These are phyloP conservation scores for Tubosaeta brunneosetosa DNA, from an alignment of 768 basidiomycete genomes.

Conservation along the genomic window DNA sequence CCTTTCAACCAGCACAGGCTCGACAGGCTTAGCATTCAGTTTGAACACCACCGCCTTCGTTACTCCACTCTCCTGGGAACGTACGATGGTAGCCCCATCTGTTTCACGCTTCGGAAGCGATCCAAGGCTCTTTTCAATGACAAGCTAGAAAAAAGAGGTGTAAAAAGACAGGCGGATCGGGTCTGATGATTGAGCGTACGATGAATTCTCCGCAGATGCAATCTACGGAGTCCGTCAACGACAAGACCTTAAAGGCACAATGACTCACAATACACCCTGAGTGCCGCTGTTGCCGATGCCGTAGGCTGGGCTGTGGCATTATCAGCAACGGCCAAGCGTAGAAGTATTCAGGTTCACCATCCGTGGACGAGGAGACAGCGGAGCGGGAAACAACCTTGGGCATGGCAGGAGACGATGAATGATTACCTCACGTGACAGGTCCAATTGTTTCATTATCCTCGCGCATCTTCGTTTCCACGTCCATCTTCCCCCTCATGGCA, in stretches of 20 bases:
- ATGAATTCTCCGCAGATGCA: slow-evolving; percentile 88
- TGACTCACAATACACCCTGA: slow-evolving; percentile 76
- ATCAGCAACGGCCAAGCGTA: not conserved
- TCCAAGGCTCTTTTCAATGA: slow-evolving; percentile 71
- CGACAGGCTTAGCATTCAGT: slow-evolving; percentile 66
- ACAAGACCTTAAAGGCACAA: slow-evolving; percentile 3
- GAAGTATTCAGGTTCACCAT: slow-evolving; percentile 46
- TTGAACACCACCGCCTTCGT: slow-evolving; percentile 76
- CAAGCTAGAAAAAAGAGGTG: slow-evolving; percentile 47
- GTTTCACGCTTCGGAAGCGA: slow-evolving; percentile 67
- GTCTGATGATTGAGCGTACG: slow-evolving; percentile 40
- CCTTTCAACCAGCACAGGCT: slow-evolving; percentile 78
- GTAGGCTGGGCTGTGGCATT: slow-evolving; percentile 62
- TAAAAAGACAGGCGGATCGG: not conserved
- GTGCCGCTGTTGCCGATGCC: slow-evolving; percentile 68
- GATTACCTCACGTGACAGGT: slow-evolving; percentile 25
- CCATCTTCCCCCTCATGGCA: slow-evolving; percentile 50
- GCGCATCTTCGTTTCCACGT: slow-evolving; percentile 18
- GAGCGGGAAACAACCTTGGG: slow-evolving; percentile 91
- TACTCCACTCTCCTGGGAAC: slow-evolving; percentile 58
- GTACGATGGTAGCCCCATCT: slow-evolving; percentile 77
- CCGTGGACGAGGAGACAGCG: slow-evolving; percentile 82
- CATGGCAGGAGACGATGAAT: slow-evolving; percentile 43
- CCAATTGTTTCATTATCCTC: slow-evolving; percentile 28
- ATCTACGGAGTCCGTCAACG: slow-evolving; percentile 40